Evolutionary conservation across 2,329 filamentous ascomycete species (phyloP).

Genomic region (Pseudogymnoascus sp.): DNA sequence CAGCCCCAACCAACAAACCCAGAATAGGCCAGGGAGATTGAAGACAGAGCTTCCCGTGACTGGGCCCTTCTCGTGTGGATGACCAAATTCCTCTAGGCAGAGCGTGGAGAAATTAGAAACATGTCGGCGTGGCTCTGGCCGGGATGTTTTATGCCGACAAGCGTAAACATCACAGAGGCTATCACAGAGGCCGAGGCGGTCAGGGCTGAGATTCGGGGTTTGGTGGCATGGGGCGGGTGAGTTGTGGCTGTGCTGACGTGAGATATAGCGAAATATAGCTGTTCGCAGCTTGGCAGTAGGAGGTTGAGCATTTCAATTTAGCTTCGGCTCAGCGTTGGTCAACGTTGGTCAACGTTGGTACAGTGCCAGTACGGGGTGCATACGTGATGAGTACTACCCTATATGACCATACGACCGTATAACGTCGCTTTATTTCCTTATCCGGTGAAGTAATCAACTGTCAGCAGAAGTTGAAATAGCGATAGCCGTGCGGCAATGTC

Average conservation of each 20-base stretch:
- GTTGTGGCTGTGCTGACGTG: conserved; percentile 2
- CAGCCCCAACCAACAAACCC: neutral
- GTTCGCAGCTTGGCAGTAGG: neutral
- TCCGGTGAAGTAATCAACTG: neutral
- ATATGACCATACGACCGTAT: neutral
- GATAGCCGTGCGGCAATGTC: neutral
- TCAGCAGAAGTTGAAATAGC: neutral
- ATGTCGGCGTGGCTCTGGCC: neutral
- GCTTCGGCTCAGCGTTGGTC: neutral
- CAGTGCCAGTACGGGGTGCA: neutral
- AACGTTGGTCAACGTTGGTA: neutral
- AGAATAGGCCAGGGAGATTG: neutral
- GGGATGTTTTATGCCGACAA: neutral
- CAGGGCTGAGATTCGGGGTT: neutral
- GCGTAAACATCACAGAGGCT: neutral
- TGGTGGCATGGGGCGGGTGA: neutral
- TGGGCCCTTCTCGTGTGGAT: neutral
- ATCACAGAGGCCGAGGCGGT: neutral
- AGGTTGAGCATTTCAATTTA: neutral
- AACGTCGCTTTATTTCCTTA: neutral
- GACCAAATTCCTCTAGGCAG: neutral
- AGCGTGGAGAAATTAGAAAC: neutral
- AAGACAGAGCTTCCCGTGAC: neutral
- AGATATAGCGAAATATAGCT: neutral
- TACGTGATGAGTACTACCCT: neutral